These are phyloP conservation scores for Penicillium ochrochloron DNA, from an alignment of 495 filamentous ascomycete genomes.

Conservation along the genomic window DNA sequence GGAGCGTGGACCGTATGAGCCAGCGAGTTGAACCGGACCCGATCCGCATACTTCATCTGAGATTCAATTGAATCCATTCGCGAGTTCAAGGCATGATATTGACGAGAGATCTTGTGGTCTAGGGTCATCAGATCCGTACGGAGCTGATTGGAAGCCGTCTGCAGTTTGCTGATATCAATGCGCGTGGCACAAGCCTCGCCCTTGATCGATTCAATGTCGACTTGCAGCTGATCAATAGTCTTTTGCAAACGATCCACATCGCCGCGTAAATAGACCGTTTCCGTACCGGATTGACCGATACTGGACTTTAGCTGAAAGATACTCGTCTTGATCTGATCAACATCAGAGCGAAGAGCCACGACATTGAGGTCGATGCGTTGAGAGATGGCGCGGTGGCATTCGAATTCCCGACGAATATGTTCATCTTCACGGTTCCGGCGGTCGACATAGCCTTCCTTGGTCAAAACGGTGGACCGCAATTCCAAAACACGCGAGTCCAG, in stretches of 20 bases:
- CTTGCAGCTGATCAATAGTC: slow-evolving; percentile 44
- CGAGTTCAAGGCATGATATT: slow-evolving; percentile 27
- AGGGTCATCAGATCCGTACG: slow-evolving; percentile 44
- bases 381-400: slow-evolving; percentile 40
- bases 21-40: slow-evolving; percentile 48
- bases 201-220: slow-evolving; percentile 39
- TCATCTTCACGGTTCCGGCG: slow-evolving; percentile 50
- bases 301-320: slow-evolving; percentile 42
- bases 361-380: slow-evolving; percentile 49
- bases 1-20: slow-evolving; percentile 44
- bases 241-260: slow-evolving; percentile 48
- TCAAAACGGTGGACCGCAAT: slow-evolving; percentile 42
- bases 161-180: slow-evolving; percentile 46
- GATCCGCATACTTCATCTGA: slow-evolving; percentile 38
- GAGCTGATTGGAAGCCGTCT: slow-evolving; percentile 41
- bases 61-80: slow-evolving; percentile 32
- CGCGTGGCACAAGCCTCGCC: slow-evolving; percentile 42
- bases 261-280: slow-evolving; percentile 44
- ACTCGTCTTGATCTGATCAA: slow-evolving; percentile 45
- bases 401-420: slow-evolving; percentile 48
- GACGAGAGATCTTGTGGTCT: slow-evolving; percentile 41
- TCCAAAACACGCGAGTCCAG: slow-evolving; percentile 47
- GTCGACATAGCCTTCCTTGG: slow-evolving; percentile 47
- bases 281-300: slow-evolving; percentile 40
- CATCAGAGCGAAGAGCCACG: slow-evolving; percentile 41